Conservation (phyloP, 352 stramenopile genomes). For the Phytopythium kandeliae region DNA sequence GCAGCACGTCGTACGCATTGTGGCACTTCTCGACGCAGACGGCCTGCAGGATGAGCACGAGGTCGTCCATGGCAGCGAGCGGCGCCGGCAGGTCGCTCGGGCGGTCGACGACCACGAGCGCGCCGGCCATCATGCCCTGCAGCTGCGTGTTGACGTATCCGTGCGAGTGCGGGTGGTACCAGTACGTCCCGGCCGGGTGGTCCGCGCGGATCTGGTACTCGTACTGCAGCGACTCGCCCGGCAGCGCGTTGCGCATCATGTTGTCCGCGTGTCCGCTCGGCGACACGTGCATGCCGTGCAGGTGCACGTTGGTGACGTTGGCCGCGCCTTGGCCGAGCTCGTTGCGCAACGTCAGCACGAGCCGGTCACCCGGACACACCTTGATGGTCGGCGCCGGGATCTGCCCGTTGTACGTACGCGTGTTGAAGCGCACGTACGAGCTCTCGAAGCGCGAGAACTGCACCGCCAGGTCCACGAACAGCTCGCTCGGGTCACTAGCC, state of each 20-base stretch:
- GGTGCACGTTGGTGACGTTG: conserved; percentile 69
- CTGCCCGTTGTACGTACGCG: conserved; percentile 60
- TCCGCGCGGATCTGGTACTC: conserved; percentile 62
- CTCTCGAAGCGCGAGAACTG: conserved; percentile 55
- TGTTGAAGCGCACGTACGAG: conserved; percentile 70
- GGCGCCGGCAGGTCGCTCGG: conserved; percentile 41
- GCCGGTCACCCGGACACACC: conserved; percentile 57
- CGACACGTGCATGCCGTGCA: conserved; percentile 70
- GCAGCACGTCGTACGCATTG: conserved; percentile 48
- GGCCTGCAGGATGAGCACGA: conserved; percentile 61
- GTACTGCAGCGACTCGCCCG: conserved; percentile 41
- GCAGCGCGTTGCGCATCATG: conserved; percentile 46
- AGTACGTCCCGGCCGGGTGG: conserved; percentile 71
- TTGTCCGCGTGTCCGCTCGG: conserved; percentile 49
- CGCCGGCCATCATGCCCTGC: conserved; percentile 65
- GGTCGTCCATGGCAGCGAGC: conserved; percentile 53
- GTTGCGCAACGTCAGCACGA: conserved; percentile 58
- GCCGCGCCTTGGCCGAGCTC: conserved; percentile 30
- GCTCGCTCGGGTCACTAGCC: conserved; percentile 27
- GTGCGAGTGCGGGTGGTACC: conserved; percentile 75
- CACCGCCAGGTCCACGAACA: conserved; percentile 57
- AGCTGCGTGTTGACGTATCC: conserved; percentile 76
- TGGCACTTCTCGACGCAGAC: conserved; percentile 68
- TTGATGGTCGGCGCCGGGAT: conserved; percentile 69
- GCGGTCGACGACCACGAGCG: conserved; percentile 59